A percentile compares a stretch with the other conserved stretches of the same genome.
phyloP scores from a whole-genome alignment of 345 rosid genomes.

The Gossypium ekmanianum region DNA sequence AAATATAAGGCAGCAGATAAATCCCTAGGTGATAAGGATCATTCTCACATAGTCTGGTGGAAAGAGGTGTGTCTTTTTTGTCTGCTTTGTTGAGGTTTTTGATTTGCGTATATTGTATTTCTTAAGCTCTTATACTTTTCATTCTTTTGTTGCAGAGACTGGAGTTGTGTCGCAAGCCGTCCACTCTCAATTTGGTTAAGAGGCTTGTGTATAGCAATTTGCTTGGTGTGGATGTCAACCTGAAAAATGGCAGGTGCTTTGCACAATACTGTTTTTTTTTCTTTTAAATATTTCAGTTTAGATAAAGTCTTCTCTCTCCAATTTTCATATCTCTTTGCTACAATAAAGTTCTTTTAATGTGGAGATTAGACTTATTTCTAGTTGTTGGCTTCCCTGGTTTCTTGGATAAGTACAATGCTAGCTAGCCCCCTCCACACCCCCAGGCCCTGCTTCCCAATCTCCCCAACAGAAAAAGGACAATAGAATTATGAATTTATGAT shows the following conservation, averaged over 20 bases:
- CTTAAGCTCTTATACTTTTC: neutral
- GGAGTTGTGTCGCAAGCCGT: conserved; percentile 76
- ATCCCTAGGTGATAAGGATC: conserved; percentile 55
- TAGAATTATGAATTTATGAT: neutral
- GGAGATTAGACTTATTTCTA: neutral
- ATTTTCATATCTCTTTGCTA: neutral
- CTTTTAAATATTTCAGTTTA: neutral
- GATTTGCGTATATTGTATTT: neutral
- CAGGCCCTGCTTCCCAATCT: too few relatives aligned
- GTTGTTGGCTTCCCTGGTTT: neutral
- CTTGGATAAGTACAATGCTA: too few relatives aligned
- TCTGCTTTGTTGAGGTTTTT: neutral
- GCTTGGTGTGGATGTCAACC: conserved; percentile 64
- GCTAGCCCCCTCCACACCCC: too few relatives aligned
- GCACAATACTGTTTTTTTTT: neutral
- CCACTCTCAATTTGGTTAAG: conserved; percentile 61
- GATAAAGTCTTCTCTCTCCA: neutral
- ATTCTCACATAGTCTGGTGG: conserved; percentile 82
- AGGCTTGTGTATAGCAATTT: conserved; percentile 75
- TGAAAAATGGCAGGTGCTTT: conserved; percentile 75
- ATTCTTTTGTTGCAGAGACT: conserved; percentile 49
- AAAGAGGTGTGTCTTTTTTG: conserved; percentile 52
- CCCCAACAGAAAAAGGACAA: too few relatives aligned
- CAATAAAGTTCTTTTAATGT: neutral
- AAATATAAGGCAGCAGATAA: conserved; percentile 41